Conservation (phyloP, 2,329 filamentous ascomycete species). For the Immersiporthe knoxdaviesiana region DNA sequence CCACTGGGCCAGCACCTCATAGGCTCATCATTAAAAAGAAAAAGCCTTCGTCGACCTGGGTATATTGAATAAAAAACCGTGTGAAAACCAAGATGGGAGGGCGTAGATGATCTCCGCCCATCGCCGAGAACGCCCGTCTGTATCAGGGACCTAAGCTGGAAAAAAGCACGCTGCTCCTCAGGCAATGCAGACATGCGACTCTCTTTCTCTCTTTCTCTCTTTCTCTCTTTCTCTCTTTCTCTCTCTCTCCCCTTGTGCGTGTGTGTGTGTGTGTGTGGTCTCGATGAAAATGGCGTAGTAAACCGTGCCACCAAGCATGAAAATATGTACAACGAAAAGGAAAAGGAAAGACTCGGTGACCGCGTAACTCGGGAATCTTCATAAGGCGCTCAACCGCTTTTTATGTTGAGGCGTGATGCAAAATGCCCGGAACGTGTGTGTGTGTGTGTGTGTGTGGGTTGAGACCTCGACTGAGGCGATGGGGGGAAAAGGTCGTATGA, state of each 20-base stretch:
- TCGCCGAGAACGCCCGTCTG: neutral
- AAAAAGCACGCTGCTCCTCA: neutral
- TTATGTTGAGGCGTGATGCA: slow-evolving; percentile 13
- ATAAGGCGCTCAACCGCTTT: neutral
- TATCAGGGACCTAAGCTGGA: neutral
- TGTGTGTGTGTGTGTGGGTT: neutral
- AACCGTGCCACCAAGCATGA: slow-evolving; percentile 9
- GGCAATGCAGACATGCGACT: neutral
- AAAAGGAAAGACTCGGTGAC: neutral
- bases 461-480: slow-evolving; percentile 31
- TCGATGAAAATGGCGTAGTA: neutral
- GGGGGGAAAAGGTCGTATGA: slow-evolving; percentile 32
- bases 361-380: slow-evolving; percentile 7
- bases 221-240: no score
- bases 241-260: no score
- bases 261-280: no score
- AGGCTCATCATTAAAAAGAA: slow-evolving; percentile 39
- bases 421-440: slow-evolving; percentile 20
- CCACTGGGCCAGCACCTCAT: slow-evolving; percentile 36
- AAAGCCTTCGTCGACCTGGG: slow-evolving; percentile 42
- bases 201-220: neutral
- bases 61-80: slow-evolving; percentile 45
- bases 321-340: slow-evolving; percentile 21
- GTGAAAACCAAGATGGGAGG: slow-evolving; percentile 43
- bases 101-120: slow-evolving; percentile 32